Evolutionary conservation across 805 yeast genomes (phyloP).

Genomic region (Hanseniaspora singularis): DNA sequence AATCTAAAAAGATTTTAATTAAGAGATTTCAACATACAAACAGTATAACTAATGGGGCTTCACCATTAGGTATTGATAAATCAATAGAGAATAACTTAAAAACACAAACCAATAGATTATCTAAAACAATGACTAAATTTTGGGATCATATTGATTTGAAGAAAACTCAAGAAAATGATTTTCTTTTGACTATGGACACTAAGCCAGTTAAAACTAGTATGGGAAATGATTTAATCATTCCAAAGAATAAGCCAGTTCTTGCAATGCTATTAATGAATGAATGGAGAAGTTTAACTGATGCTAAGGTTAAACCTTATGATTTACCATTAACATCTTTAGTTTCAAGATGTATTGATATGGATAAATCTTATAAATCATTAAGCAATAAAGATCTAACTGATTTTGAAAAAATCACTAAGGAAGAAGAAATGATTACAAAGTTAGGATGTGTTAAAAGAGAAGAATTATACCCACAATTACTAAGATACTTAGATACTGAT

Average conservation of each 20-base stretch:
- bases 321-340: slow-evolving; percentile 81
- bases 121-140: slow-evolving; percentile 58
- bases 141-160: slow-evolving; percentile 58
- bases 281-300: slow-evolving; percentile 64
- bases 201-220: slow-evolving; percentile 75
- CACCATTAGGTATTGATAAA: slow-evolving; percentile 25
- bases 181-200: slow-evolving; percentile 54
- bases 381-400: slow-evolving; percentile 20
- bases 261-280: slow-evolving; percentile 75
- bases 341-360: slow-evolving; percentile 75
- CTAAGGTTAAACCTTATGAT: slow-evolving; percentile 60
- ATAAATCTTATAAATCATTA: slow-evolving; percentile 26
- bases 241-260: slow-evolving; percentile 43
- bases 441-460: slow-evolving; percentile 43
- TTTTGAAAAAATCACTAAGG: slow-evolving; percentile 18
- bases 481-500: slow-evolving; percentile 88
- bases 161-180: slow-evolving; percentile 22
- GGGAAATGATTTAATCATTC: slow-evolving; percentile 59
- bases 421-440: slow-evolving; percentile 43
- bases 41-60: slow-evolving; percentile 7
- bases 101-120: slow-evolving; percentile 57
- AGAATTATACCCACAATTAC: slow-evolving; percentile 45
- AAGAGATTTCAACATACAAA: neutral
- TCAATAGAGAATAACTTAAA: slow-evolving; percentile 41
- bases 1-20: too few relatives aligned